Base-by-base conservation (phyloP, 2,329 filamentous ascomycete species). In the Diplodia corticola region DNA sequence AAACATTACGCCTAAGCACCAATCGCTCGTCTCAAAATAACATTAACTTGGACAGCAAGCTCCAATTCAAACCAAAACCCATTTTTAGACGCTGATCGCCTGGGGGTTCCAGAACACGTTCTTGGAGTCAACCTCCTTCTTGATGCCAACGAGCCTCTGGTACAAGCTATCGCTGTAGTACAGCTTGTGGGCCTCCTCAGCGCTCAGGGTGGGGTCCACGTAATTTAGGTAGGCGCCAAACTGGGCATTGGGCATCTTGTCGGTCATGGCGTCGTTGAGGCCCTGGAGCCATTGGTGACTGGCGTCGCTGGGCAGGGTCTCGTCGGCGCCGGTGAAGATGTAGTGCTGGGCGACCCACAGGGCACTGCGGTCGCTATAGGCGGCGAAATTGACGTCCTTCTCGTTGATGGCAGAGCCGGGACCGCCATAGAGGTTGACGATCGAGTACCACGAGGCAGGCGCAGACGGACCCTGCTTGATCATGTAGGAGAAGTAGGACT, bases 191-290 rank as follows among this genome's bases (percentile, higher is more conserved):
- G 84, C 84, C n/a, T 77, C 77, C 1, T 76, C 76, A n/a, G 79
- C 76, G 70, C 78, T 76, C 66, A 85, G 76, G 50, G 75, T 78
- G 0, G 83, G 79, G 70, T 86, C 84, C 4, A 83, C 80, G 63
- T 86, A 86, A 76, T 86, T 86, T 69, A 82, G 75, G 68, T 86
- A 86, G 66, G 81, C 81, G 20, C 81, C 82, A 73, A 82, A 83
- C 7, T 75, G 69, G 1, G 74, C 77, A 40, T 76, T 69, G 13
- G 74, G 73, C 73, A 80, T 75, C n/a, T 71, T 73, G 13, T 74
- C 71, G 33, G 73, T 76, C 57, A 81, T 73, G 5, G 74, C 76
- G 10, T 77, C 73, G 68, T 80, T 79, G 71, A 82, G 78, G 60
- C 78, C 78, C 40, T 82, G 76, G 44, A 82, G 73, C 60, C 80